Percentiles rank a stretch among this genome's conserved stretches.
These are phyloP conservation scores for Leccinum barrowsii DNA, from an alignment of 768 basidiomycete species.

Conservation along the genomic window DNA sequence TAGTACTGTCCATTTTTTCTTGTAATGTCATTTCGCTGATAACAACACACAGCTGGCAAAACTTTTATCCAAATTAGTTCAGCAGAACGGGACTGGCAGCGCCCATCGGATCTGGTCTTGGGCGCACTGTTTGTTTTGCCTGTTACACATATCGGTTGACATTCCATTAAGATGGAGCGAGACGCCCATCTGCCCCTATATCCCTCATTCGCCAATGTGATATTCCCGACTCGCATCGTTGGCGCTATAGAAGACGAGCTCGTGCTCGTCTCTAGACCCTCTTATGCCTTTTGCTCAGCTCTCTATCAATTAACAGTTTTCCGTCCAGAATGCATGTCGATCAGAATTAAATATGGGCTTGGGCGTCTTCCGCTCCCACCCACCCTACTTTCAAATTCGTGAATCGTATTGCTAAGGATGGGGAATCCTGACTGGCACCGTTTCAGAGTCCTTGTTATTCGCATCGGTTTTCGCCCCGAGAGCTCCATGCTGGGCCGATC, in stretches of 20 bases:
- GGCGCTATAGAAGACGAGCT: not conserved
- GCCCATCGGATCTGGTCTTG: too few relatives aligned
- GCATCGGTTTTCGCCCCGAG: not conserved
- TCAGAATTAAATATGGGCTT: too few relatives aligned
- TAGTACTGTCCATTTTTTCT: too few relatives aligned
- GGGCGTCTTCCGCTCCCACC: not conserved
- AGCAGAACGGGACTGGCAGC: too few relatives aligned
- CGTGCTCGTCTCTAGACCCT: not conserved
- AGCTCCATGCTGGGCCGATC: not conserved
- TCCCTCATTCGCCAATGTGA: not conserved
- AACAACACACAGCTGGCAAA: too few relatives aligned
- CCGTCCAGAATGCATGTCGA: not conserved
- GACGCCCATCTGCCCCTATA: too few relatives aligned
- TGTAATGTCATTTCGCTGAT: too few relatives aligned
- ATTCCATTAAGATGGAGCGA: too few relatives aligned
- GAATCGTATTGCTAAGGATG: not conserved
- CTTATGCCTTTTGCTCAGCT: not conserved
- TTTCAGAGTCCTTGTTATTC: not conserved
- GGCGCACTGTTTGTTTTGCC: too few relatives aligned
- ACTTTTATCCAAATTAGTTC: too few relatives aligned
- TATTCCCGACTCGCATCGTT: not conserved
- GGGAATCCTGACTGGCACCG: not conserved
- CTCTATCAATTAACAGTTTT: not conserved
- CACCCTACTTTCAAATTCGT: not conserved
- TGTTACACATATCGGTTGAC: too few relatives aligned